These are phyloP conservation scores for Gynandropsis gynandra DNA, from an alignment of 345 rosid genomes.

Conservation along the genomic window DNA sequence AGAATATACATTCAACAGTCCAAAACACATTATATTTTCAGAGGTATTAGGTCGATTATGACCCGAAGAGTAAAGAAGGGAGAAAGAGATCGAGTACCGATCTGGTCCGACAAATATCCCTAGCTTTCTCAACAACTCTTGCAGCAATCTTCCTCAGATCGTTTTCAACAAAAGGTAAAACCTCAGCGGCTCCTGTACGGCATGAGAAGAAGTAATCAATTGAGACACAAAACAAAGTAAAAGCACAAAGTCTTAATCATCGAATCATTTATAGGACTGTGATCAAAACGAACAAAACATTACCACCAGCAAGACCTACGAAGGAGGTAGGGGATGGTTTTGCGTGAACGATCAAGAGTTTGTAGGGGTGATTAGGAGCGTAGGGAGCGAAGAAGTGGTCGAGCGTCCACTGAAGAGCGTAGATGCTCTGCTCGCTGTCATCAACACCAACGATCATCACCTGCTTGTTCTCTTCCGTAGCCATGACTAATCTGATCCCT, in stretches of 20 bases:
- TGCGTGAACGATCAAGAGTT: constrained; percentile 70
- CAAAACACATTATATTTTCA: not conserved
- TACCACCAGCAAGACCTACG: constrained; percentile 56
- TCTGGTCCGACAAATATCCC: constrained; percentile 45
- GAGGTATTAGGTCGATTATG: no score
- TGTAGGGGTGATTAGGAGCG: constrained; percentile 51
- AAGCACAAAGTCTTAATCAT: not conserved
- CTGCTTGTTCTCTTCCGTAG: constrained; percentile 37
- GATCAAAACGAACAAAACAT: not conserved
- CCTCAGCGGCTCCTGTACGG: constrained; percentile 82
- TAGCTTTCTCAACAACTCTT: constrained; percentile 58
- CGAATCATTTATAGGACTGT: not conserved
- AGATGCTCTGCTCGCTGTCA: constrained; percentile 60
- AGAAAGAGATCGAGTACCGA: constrained; percentile 33
- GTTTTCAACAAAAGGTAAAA: constrained; percentile 55
- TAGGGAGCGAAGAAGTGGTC: constrained; percentile 63
- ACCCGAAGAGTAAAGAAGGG: not conserved
- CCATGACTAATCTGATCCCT: constrained; percentile 24
- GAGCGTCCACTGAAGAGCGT: constrained; percentile 86
- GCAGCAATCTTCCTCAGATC: constrained; percentile 72
- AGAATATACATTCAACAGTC: not conserved
- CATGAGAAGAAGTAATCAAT: not conserved
- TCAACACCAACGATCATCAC: constrained; percentile 58
- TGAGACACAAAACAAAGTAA: not conserved
- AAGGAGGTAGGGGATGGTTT: constrained; percentile 56